phyloP scores from a whole-genome alignment of 192 early-diverging fungal species.

The Pilaira anomala region DNA sequence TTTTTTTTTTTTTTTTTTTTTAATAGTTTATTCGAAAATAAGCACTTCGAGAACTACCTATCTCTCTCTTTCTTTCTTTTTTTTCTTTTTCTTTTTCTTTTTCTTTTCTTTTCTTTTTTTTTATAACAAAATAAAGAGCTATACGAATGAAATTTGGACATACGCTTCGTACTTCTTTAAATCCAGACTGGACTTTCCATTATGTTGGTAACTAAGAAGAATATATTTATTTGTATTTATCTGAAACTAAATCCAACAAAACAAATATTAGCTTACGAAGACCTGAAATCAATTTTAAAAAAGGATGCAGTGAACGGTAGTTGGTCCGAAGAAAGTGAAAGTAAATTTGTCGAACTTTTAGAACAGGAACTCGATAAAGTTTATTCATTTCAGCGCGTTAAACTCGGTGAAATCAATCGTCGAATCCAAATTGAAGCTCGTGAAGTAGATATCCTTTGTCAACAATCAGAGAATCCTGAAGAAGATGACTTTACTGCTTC shows the following conservation, averaged over 20 bases:
- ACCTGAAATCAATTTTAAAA: conserved; percentile 85
- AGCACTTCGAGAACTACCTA: too few species aligned
- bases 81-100: conserved; percentile 17
- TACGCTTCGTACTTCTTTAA: conserved; percentile 74
- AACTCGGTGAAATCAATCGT: conserved; percentile 71
- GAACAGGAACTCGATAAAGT: conserved; percentile 94
- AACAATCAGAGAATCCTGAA: conserved; percentile 37
- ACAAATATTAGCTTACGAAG: conserved; percentile 69
- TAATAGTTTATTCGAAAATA: conserved; percentile 1
- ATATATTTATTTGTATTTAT: neutral
- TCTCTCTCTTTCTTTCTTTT: neutral
- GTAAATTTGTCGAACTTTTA: conserved; percentile 78
- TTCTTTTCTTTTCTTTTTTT: conserved; percentile 2
- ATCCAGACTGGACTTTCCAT: conserved; percentile 85
- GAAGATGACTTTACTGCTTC: conserved; percentile 65
- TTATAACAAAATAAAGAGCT: neutral
- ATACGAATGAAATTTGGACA: conserved; percentile 88
- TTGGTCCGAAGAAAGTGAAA: conserved; percentile 84
- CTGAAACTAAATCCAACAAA: neutral
- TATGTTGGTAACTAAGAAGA: conserved; percentile 55
- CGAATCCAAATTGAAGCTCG: conserved; percentile 65
- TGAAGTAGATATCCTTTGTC: conserved; percentile 54
- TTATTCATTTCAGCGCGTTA: conserved; percentile 71
- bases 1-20: conserved; percentile 14
- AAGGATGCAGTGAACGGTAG: conserved; percentile 44